A percentile compares a stretch with the other conserved stretches of the same genome.
phyloP scores from a whole-genome alignment of 805 yeast genomes.

The Brettanomyces sp. region DNA sequence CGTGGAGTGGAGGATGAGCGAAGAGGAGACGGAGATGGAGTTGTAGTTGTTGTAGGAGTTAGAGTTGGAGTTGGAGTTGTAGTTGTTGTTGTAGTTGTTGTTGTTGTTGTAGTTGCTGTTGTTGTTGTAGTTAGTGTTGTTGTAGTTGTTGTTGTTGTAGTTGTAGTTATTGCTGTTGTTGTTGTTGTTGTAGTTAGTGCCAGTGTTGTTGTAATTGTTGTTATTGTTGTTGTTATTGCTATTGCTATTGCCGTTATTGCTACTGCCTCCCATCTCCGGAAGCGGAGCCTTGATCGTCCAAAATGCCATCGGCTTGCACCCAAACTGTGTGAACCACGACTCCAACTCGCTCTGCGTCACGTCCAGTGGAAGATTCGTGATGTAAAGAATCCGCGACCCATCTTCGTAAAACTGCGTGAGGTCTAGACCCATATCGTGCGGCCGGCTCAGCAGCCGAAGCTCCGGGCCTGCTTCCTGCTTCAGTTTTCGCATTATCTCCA shows the following conservation, averaged over 20 bases:
- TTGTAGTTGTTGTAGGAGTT: constrained; percentile 1
- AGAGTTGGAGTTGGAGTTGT: not conserved
- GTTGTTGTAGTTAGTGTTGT: no score
- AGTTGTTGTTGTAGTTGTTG: not conserved
- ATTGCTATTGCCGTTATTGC: not conserved
- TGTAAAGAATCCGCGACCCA: constrained; percentile 66
- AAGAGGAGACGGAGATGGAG: not conserved
- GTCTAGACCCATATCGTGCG: constrained; percentile 73
- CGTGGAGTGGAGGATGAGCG: constrained; percentile 22
- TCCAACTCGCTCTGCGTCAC: constrained; percentile 88
- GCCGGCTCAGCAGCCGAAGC: constrained; percentile 42
- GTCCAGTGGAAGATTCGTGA: constrained; percentile 75
- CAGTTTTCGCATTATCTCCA: constrained; percentile 15
- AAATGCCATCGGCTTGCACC: constrained; percentile 79
- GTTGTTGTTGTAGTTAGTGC: constrained; percentile 2
- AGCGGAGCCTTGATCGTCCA: constrained; percentile 70
- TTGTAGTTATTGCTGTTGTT: no score
- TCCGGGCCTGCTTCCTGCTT: not conserved
- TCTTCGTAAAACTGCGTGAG: constrained; percentile 58
- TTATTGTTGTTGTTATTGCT: constrained; percentile 2
- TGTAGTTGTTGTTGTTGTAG: not conserved
- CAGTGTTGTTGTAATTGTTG: not conserved
- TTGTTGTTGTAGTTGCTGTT: not conserved
- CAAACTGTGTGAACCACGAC: constrained; percentile 83
- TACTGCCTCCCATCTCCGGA: constrained; percentile 10